Evolutionary conservation across 305 asterid genomes (phyloP).

Genomic region (Coffea humblotiana): DNA sequence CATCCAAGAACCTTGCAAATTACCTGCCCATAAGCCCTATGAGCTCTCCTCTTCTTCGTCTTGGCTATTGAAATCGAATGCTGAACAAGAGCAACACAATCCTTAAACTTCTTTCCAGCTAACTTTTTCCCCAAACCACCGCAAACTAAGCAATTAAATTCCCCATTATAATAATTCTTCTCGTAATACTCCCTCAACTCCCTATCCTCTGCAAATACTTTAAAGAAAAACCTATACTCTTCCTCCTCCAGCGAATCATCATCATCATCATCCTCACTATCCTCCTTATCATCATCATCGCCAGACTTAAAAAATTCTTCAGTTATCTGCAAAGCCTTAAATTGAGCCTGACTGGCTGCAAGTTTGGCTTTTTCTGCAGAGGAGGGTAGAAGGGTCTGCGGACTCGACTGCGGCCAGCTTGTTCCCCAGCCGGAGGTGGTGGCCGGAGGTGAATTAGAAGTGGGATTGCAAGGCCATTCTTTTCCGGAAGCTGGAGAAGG

Average conservation of each 20-base stretch:
- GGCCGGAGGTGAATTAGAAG: conserved; percentile 29
- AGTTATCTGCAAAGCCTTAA: conserved; percentile 35
- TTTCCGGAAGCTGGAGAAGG: conserved; percentile 24
- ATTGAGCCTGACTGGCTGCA: conserved; percentile 37
- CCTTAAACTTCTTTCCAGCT: conserved; percentile 56
- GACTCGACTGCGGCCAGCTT: conserved; percentile 8
- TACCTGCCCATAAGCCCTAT: conserved; percentile 60
- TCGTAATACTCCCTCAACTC: conserved; percentile 49
- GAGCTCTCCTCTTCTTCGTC: conserved; percentile 57
- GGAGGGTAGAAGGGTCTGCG: conserved; percentile 27
- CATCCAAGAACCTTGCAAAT: conserved; percentile 77
- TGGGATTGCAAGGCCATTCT: conserved; percentile 56
- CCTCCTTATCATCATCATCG: conserved; percentile 26
- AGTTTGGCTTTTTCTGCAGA: conserved; percentile 32
- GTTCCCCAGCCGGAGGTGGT: conserved; percentile 46
- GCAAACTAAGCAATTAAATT: conserved; percentile 72
- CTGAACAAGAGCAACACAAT: conserved; percentile 69
- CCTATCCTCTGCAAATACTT: conserved; percentile 48
- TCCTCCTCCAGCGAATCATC: conserved; percentile 38
- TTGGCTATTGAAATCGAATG: conserved; percentile 53
- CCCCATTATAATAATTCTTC: conserved; percentile 50
- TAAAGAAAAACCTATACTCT: conserved; percentile 38
- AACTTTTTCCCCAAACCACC: conserved; percentile 54
- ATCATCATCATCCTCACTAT: conserved; percentile 36
- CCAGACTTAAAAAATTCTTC: conserved; percentile 34